These are phyloP conservation scores for Eruca vesicaria DNA, from an alignment of 441 rosid genomes.

Conservation along the genomic window DNA sequence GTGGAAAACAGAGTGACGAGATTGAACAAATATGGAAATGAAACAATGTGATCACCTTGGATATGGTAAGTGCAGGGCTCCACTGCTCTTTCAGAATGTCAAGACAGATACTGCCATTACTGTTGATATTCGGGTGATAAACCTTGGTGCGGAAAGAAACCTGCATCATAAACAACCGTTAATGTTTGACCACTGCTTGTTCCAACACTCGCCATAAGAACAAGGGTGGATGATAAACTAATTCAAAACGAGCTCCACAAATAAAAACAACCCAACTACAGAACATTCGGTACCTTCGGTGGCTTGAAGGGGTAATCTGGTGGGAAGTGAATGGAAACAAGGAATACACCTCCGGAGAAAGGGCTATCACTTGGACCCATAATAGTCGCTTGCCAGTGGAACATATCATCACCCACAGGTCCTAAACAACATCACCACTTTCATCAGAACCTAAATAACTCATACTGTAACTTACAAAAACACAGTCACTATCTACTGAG, in stretches of 20 bases:
- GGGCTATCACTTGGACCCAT: slow-evolving; percentile 96
- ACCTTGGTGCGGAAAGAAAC: slow-evolving; percentile 87
- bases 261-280: background rate
- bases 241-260: background rate
- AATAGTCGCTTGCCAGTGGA: slow-evolving; percentile 92
- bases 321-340: slow-evolving; percentile 87
- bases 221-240: background rate
- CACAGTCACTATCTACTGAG: background rate
- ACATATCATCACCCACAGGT: slow-evolving; percentile 92
- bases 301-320: slow-evolving; percentile 97
- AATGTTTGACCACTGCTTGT: background rate
- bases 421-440: slow-evolving; percentile 42
- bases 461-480: background rate
- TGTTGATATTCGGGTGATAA: slow-evolving; percentile 88
- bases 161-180: slow-evolving; percentile 31
- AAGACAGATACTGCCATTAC: slow-evolving; percentile 88
- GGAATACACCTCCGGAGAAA: slow-evolving; percentile 84
- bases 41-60: slow-evolving; percentile 52
- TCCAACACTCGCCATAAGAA: background rate
- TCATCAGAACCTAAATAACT: background rate
- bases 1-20: background rate
- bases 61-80: slow-evolving; percentile 90
- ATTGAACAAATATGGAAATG: background rate
- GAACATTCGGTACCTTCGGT: slow-evolving; percentile 55
- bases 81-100: slow-evolving; percentile 91